A percentile compares a stretch with the other conserved stretches of the same genome.
Conservation (phyloP, 352 stramenopile genomes). For the Phytopythium litorale region DNA sequence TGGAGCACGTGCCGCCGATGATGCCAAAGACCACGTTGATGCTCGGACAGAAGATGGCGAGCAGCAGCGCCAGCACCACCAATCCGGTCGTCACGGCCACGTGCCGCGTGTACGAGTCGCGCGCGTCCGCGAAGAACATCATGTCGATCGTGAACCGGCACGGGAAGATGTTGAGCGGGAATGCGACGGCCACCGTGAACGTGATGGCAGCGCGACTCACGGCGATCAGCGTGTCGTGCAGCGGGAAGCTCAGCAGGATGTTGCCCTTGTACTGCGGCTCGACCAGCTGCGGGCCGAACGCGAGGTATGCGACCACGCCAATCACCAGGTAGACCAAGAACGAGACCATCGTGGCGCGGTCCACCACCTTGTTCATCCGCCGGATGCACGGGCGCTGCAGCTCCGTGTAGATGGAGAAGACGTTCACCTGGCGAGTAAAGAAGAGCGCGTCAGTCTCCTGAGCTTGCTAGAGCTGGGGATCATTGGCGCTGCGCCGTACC, state of each 20-base stretch:
- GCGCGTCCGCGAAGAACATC: conserved; percentile 83
- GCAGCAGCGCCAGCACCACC: conserved; percentile 59
- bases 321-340: conserved; percentile 77
- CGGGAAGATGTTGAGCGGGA: conserved; percentile 86
- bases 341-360: conserved; percentile 71
- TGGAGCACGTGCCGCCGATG: conserved; percentile 80
- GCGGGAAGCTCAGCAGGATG: conserved; percentile 75
- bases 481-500: conserved; percentile 20
- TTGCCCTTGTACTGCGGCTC: conserved; percentile 79
- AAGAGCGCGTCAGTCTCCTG: too few relatives aligned
- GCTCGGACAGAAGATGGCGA: conserved; percentile 82
- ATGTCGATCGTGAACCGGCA: conserved; percentile 86
- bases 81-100: conserved; percentile 57
- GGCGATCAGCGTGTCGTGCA: conserved; percentile 74
- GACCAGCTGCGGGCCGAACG: conserved; percentile 58
- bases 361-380: conserved; percentile 87
- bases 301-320: conserved; percentile 73
- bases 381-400: conserved; percentile 82
- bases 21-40: conserved; percentile 87
- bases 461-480: neutral
- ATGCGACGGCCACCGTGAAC: conserved; percentile 82
- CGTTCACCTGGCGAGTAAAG: conserved; percentile 47
- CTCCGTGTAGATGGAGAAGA: conserved; percentile 89
- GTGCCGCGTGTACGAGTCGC: conserved; percentile 65
- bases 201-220: conserved; percentile 80